Percentiles rank a stretch among this genome's conserved stretches.
These are phyloP conservation scores for Cladosporium sp. DNA, from an alignment of 2,329 filamentous ascomycete species.

Conservation along the genomic window DNA sequence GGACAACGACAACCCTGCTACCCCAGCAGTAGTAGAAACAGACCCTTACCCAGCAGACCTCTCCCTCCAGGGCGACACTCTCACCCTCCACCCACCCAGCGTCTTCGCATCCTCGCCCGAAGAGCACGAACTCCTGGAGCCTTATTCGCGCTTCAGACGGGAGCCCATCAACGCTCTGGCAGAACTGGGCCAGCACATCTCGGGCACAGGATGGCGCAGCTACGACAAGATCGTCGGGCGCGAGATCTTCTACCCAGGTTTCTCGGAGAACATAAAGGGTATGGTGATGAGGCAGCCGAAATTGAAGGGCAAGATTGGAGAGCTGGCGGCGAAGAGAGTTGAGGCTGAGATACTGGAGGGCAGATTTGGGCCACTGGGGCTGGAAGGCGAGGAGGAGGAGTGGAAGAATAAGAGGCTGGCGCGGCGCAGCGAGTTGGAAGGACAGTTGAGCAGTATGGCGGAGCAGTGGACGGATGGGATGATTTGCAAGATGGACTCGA, in stretches of 20 bases:
- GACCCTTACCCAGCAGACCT: slow-evolving; percentile 43
- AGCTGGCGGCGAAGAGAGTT: slow-evolving; percentile 75
- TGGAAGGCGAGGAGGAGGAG: slow-evolving; percentile 54
- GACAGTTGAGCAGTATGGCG: slow-evolving; percentile 74
- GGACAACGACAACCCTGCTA: neutral
- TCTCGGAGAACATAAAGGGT: slow-evolving; percentile 84
- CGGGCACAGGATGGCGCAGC: slow-evolving; percentile 90
- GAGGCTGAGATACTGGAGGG: slow-evolving; percentile 77
- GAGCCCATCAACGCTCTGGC: slow-evolving; percentile 78
- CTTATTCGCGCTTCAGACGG: slow-evolving; percentile 83
- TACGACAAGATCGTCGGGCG: slow-evolving; percentile 91
- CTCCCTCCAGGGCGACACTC: slow-evolving; percentile 48
- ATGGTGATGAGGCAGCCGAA: slow-evolving; percentile 75
- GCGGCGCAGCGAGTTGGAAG: slow-evolving; percentile 62
- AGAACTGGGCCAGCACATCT: slow-evolving; percentile 90
- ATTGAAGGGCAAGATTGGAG: slow-evolving; percentile 70
- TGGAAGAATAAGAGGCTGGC: slow-evolving; percentile 55
- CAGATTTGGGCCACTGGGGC: slow-evolving; percentile 55
- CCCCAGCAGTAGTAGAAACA: neutral
- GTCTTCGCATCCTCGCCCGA: slow-evolving; percentile 37
- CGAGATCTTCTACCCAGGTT: slow-evolving; percentile 89
- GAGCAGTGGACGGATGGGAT: slow-evolving; percentile 88
- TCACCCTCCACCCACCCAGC: slow-evolving; percentile 49
- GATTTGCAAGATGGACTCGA: slow-evolving; percentile 88
- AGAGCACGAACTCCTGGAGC: slow-evolving; percentile 73